Base-by-base conservation (phyloP, 768 basidiomycete species). In the Auriscalpium microsporum region DNA sequence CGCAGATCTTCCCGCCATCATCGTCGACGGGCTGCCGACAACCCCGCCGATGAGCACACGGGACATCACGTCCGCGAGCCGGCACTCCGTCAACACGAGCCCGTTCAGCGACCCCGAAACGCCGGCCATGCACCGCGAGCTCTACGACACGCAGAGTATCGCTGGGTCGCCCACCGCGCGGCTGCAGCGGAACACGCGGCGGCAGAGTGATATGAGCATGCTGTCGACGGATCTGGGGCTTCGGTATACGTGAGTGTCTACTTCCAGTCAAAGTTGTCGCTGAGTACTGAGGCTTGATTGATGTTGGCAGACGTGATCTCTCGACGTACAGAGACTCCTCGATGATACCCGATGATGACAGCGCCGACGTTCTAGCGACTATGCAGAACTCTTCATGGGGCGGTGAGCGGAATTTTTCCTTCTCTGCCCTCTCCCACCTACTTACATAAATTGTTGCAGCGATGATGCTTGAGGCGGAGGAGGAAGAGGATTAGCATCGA, bases 301-400 rank as follows among this genome's bases (percentile, higher is more conserved):
- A 11, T 52, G 8, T 33, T 11, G 23, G 8, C 45, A 71, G 71
- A 50, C 60, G 68, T 9, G 71, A 72, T 17, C 58, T 58, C 16
- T 65, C 64, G 10, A 52, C 59, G 10, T 56, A 60, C 10, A 63
- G 66, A 4, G 63, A 64, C 19, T 62, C 61, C 6, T 13, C 56
- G 8, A 55, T 63, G 8, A 53, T 49, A 8, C 58, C 54, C 7
- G 59, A 62, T 67, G 60, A 72, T 69, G 68, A 71, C 67, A 19
- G 77, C 72, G 54, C 59, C 8, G 71, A 78, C 55, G 73, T 84
- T 19, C 67, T 83, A 17, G 74, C 76, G 17, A 78, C 83, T 10
- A 78, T 86, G 70, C 77, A 84, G 57, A 78, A 75, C 56, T 86
- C 85, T n/a, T 73, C 81, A 51, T 87, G 86, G 86, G 81, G 82